Conservation (phyloP, 371 early-diverging fungal species). For the Saksenaea vasiformis region DNA sequence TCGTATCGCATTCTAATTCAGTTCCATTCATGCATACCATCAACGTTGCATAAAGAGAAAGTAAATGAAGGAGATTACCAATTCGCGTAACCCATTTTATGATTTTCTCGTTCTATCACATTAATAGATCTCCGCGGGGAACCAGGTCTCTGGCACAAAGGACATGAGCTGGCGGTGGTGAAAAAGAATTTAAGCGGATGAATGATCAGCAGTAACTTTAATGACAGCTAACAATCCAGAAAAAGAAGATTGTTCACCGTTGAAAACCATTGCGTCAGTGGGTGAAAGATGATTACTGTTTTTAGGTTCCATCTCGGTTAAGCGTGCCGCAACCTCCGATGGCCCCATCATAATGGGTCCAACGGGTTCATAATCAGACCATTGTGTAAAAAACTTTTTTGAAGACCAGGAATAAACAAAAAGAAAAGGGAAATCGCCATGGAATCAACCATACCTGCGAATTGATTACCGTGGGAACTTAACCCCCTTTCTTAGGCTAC, state of each 20-base stretch:
- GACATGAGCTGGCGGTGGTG: background rate
- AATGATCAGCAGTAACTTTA: too few species aligned
- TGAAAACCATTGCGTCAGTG: background rate
- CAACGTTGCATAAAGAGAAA: too few species aligned
- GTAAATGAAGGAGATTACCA: too few species aligned
- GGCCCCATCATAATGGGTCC: background rate
- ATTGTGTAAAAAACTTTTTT: too few species aligned
- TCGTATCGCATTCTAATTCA: too few species aligned
- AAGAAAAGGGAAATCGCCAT: background rate
- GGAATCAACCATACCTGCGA: background rate
- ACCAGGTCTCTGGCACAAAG: background rate
- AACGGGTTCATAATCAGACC: background rate
- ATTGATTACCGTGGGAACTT: background rate
- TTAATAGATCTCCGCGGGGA: background rate
- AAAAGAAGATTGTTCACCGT: too few species aligned
- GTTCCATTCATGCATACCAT: too few species aligned
- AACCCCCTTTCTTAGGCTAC: background rate
- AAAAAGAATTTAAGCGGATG: background rate
- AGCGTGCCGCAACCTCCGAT: background rate
- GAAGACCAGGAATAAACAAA: too few species aligned
- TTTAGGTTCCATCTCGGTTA: background rate
- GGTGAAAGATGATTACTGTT: background rate
- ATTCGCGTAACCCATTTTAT: too few species aligned
- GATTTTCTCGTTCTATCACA: background rate
- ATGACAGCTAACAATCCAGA: too few species aligned